Evolutionary conservation across 306 rosid species (phyloP).

Genomic region (Fagus crenata): DNA sequence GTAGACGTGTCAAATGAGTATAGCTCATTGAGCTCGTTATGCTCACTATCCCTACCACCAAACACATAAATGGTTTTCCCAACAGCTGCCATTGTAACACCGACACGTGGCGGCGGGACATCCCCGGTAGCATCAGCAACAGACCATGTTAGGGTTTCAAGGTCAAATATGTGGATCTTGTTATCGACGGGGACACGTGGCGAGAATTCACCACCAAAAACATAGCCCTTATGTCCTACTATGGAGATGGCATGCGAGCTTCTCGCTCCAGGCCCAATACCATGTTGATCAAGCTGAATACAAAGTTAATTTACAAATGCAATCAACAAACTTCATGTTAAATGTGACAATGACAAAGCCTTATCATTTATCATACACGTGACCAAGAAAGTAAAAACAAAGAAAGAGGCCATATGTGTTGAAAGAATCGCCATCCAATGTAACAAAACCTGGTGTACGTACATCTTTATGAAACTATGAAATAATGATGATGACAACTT

Average conservation of each 20-base stretch:
- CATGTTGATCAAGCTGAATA: slow-evolving; percentile 64
- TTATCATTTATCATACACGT: not conserved
- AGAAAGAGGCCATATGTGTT: not conserved
- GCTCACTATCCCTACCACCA: slow-evolving; percentile 84
- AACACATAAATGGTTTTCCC: slow-evolving; percentile 71
- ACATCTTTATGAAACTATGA: no score
- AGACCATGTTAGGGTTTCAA: slow-evolving; percentile 60
- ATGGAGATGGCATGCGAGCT: slow-evolving; percentile 85
- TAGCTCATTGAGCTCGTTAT: slow-evolving; percentile 71
- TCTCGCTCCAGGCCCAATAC: slow-evolving; percentile 73
- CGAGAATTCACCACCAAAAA: slow-evolving; percentile 76
- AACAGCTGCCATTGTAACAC: slow-evolving; percentile 68
- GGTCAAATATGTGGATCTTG: slow-evolving; percentile 62
- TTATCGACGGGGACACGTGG: slow-evolving; percentile 92
- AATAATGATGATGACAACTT: no score
- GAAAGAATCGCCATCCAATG: not conserved
- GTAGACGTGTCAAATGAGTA: slow-evolving; percentile 69
- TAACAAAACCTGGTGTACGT: no score
- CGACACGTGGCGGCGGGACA: slow-evolving; percentile 79
- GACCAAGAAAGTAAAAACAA: not conserved
- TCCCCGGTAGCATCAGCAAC: slow-evolving; percentile 53
- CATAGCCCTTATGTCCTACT: slow-evolving; percentile 71
- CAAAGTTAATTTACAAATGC: not conserved
- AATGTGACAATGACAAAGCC: not conserved
- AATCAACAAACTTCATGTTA: not conserved